Base-by-base conservation (phyloP, 2,329 filamentous ascomycete species). In the Lachnellula cervina region DNA sequence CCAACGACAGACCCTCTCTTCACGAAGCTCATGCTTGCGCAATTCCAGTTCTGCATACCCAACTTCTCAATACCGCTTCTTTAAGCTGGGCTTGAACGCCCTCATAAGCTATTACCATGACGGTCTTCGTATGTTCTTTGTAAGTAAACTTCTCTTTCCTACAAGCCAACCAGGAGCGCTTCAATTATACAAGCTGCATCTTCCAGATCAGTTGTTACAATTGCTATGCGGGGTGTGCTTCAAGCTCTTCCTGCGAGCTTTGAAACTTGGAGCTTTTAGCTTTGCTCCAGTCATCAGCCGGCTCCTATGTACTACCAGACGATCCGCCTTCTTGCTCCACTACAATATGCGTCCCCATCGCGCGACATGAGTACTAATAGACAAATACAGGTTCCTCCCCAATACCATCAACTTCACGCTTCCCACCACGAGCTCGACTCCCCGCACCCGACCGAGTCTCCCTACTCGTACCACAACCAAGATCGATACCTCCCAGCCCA, bases 341-440 rank as follows among this genome's bases (percentile, higher is more conserved):
- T 21, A 4, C 23, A 7, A 2, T 21, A 4, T 28, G 17, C 16
- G 5, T 9, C 9, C 9, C 13, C 44, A 17, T 3, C 21, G 16
- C 14, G 14, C 14, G 1, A 13, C 4, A 6, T 3, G 32, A 32
- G 13, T n/a, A 35, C 55, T 48, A 52, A 59, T 63, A 57, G 60
- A 54, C 47, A 14, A 44, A 37, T 21, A 55, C 69, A 96, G 92
- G 55, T 96, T 96, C 70, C 82, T 97, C 37, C 93, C 93, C 35
- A 92, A 96, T 71, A 97, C 93, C 42, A 80, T 96, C 67, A 86
- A 96, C 72, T 97, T 97, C 72, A 86, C 86, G 64, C 78, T 89
- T 55, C 82, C 83, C 11, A 78, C 79, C 40, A 66, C 59, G 11
- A 32, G 4, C 55, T 78, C 77, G 34, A 75, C 76, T 51, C 73